Base-by-base conservation (phyloP, 768 basidiomycete species). In the Suillus alpinus region DNA sequence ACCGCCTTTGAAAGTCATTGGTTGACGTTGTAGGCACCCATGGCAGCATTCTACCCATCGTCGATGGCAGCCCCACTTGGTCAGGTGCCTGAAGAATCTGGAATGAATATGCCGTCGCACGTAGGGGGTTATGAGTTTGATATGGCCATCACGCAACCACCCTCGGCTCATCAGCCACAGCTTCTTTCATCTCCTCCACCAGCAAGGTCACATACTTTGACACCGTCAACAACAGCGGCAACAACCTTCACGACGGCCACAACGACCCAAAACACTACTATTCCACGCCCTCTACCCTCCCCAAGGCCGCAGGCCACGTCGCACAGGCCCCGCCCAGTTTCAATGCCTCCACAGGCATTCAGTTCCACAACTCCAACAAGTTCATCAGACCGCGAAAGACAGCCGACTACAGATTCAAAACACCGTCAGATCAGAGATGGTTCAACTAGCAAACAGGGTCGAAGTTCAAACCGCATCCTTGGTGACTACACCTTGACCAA, bases 401-500 rank as follows among this genome's bases (percentile, higher is more conserved):
- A 66, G 52, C 63, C 66, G 59, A 68, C 65, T 62, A 23, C 69
- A 39, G 70, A 71, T 43, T 67, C 69, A 61, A 70, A 65, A 58
- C 71, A 69, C 59, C 68, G 69, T 52, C 67, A 67, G 37, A 65
- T 63, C 69, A 69, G 73, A 57, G 69, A 75, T 39, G 71, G 63
- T 53, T 70, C 76, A 26, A 63, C 77, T 1, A 62, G 71, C 67
- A 68, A 75, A 67, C 79, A 64, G 68, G 73, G 71, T 62, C 74
- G 71, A 69, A 68, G 57, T 44, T 61, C 71, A 51, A 68, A 78
- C 67, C 76, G 89, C 75, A 81, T 93, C 61, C 80, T 99, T 16
- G 96, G 95, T 36, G 94, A 98, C 72, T 99, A 97, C 78, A 92
- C 92, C 62, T 84, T 99, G 66, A 91, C 91, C 70, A 98, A 98